Base-by-base conservation (phyloP, 306 rosid species). In the Fagus sylvatica region DNA sequence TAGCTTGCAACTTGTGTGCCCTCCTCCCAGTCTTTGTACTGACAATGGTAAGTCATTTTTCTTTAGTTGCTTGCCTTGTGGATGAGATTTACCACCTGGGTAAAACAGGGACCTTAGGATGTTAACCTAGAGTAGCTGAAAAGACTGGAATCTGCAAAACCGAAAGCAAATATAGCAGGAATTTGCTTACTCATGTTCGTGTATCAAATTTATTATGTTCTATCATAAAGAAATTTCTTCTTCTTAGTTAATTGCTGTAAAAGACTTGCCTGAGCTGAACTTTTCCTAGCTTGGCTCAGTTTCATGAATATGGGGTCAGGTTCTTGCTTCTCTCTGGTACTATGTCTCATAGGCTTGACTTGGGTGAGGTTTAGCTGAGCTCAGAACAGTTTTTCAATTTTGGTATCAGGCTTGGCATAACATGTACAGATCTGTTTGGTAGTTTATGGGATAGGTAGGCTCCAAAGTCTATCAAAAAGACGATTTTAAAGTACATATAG, bases 21-120 rank as follows among this genome's bases (percentile, higher is more conserved):
- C 98, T 79, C 98, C 98, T 86, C 98, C 97, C 80, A 83, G 83
- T 74, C 98, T 95, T 75, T 95, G 98, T 74, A 95, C 98, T 1
- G 98, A 95, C 83, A 95, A 95, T 46, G 98, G 98, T 92, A 87
- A 85, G 75, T 85, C 51, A 42, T 74, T 22, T 82, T 65, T 74
- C 71, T 56, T 10, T 74, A 36, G 19, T 85, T 34, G 69, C 59
- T 73, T 73, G 74, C 40, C 55, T 66, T 78, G 15, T 54, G 77
- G 59, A 76, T 75, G 82, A 42, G 56, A 33, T 56, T 33, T 36
- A 4, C 13, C 33, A 19, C 5, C 76, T 53, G 12, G 43, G 43
- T 42, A 10, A 22, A 22, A 41, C 37, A 42, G 33, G 56, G 73
- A 46, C 36, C 73, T 46, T 69, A 46, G 62, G 16, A 12, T 65